Conservation (phyloP, 2,329 filamentous ascomycete genomes). For the Diaporthe velutina region DNA sequence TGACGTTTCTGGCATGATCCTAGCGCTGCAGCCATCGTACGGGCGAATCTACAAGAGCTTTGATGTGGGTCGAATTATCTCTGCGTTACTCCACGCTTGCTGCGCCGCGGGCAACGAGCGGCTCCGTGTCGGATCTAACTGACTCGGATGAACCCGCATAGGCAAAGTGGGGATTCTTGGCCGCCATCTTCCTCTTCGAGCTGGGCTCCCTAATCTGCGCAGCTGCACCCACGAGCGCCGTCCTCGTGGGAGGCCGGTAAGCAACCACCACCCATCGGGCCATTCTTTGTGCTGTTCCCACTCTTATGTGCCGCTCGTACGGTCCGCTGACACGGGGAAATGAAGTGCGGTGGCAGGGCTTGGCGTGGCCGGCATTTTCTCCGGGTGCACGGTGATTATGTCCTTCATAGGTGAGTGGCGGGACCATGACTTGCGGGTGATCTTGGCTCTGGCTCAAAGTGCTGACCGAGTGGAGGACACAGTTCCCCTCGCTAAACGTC, state of each 20-base stretch:
- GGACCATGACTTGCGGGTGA: not conserved
- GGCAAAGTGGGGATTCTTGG: not conserved
- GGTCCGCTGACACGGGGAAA: not conserved
- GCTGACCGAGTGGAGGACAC: not conserved
- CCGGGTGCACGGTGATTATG: conserved; percentile 59
- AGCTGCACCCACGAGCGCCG: conserved; percentile 24
- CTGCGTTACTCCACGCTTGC: not conserved
- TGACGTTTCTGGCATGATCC: not conserved
- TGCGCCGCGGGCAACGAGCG: not conserved
- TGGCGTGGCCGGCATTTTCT: conserved; percentile 59
- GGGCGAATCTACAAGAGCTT: conserved; percentile 13
- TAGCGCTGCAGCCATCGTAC: not conserved
- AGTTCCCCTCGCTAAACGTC: conserved; percentile 64
- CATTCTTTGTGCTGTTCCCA: not conserved
- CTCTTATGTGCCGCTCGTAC: not conserved
- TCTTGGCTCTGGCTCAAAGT: not conserved
- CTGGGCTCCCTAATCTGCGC: conserved; percentile 60
- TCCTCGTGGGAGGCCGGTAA: conserved; percentile 33
- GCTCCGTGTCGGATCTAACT: not conserved
- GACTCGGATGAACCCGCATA: conserved; percentile 20
- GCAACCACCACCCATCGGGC: not conserved
- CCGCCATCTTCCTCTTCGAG: conserved; percentile 50
- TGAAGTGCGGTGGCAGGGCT: conserved; percentile 57
- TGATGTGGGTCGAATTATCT: not conserved
- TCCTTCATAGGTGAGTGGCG: conserved; percentile 45